Evolutionary conservation across 2,329 filamentous ascomycete genomes (phyloP).

Genomic region (Aspergillus bombycis): DNA sequence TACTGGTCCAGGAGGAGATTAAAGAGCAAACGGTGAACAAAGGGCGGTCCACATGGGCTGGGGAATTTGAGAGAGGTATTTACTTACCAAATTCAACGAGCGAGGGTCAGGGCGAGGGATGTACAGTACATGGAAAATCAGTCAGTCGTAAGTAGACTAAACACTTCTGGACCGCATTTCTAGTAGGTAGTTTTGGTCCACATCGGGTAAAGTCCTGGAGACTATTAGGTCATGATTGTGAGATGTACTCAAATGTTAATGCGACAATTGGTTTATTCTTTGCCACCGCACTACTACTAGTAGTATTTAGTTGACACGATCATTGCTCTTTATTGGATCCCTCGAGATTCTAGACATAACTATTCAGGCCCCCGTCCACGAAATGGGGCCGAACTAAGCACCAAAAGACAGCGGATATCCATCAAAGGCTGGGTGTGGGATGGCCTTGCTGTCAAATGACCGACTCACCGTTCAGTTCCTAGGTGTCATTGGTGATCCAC

Average conservation of each 20-base stretch:
- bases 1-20: not conserved
- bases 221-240: not conserved
- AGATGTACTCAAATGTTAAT: not conserved
- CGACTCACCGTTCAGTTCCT: not conserved
- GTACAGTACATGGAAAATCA: no score
- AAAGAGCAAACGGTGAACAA: not conserved
- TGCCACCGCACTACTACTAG: not conserved
- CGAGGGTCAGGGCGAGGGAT: not conserved
- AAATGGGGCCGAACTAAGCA: not conserved
- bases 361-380: not conserved
- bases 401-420: not conserved
- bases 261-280: not conserved
- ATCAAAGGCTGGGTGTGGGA: not conserved
- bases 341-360: not conserved
- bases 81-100: not conserved
- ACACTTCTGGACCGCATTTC: not conserved
- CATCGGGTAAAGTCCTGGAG: not conserved
- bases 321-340: not conserved
- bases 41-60: not conserved
- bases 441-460: constrained; percentile 3
- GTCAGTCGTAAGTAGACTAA: no score
- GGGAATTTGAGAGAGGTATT: no score
- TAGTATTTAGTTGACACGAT: not conserved
- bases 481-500: not conserved
- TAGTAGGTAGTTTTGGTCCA: not conserved